phyloP scores from a whole-genome alignment of 208 protist species.

The Crithidia expoeki region DNA sequence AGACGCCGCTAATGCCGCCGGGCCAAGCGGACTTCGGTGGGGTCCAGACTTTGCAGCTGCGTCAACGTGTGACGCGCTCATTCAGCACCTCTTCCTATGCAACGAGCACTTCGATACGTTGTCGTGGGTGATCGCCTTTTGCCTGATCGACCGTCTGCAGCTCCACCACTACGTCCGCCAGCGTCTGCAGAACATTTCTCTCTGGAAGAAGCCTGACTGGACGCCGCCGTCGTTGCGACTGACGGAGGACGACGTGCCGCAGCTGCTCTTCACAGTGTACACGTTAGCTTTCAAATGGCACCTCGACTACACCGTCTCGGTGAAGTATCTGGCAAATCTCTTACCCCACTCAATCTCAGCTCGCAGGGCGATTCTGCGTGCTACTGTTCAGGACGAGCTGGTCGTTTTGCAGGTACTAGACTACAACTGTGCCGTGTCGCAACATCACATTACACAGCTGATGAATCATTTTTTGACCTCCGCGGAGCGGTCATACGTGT shows the following conservation, averaged over 20 bases:
- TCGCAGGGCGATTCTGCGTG: conserved; percentile 15
- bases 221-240: conserved; percentile 1
- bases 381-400: conserved; percentile 36
- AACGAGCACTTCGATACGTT: conserved; percentile 56
- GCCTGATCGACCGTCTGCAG: conserved; percentile 73
- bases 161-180: conserved; percentile 50
- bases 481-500: conserved; percentile 42
- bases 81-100: conserved; percentile 59
- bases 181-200: conserved; percentile 23
- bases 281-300: conserved; percentile 80
- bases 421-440: conserved; percentile 59
- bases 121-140: conserved; percentile 78
- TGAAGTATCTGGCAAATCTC: conserved; percentile 56
- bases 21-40: conserved; percentile 25
- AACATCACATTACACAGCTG: conserved; percentile 36
- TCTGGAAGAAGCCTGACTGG: conserved; percentile 14
- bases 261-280: conserved; percentile 69
- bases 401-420: conserved; percentile 40
- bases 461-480: conserved; percentile 61
- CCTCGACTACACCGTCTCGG: conserved; percentile 60
- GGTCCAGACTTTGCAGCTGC: conserved; percentile 16
- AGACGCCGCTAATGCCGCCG: background rate
- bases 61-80: conserved; percentile 47
- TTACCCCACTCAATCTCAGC: conserved; percentile 42
- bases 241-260: conserved; percentile 10